A percentile compares a stretch with the other conserved stretches of the same genome.
phyloP scores from a whole-genome alignment of 2,329 filamentous ascomycete genomes.

The Ilyonectria robusta region DNA sequence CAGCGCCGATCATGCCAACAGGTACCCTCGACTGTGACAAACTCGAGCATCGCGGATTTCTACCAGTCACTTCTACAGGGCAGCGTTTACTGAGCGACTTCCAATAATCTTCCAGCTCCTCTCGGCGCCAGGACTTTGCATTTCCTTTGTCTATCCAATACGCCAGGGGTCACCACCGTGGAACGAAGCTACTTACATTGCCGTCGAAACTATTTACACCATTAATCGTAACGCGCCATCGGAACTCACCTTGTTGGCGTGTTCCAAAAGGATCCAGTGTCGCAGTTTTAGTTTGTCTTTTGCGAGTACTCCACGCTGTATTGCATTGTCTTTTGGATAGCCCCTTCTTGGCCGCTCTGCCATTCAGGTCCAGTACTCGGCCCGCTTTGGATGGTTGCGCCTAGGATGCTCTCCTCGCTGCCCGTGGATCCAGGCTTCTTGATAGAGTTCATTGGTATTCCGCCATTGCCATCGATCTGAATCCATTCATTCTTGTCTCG shows the following conservation, averaged over 20 bases:
- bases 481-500: constrained; percentile 43
- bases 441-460: constrained; percentile 36
- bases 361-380: constrained; percentile 19
- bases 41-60: neutral
- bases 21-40: constrained; percentile 2
- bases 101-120: neutral
- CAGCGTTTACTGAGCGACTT: neutral
- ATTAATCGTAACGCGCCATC: constrained; percentile 21
- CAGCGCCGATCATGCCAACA: constrained; percentile 10
- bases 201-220: constrained; percentile 19
- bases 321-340: constrained; percentile 39
- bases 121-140: neutral
- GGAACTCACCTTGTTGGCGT: neutral
- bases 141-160: constrained; percentile 18
- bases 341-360: constrained; percentile 24
- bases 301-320: constrained; percentile 38
- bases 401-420: constrained; percentile 45
- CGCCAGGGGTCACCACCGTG: neutral
- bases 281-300: constrained; percentile 14
- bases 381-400: constrained; percentile 25
- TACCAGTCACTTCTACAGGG: neutral
- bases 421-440: constrained; percentile 41
- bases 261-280: neutral
- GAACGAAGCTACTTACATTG: constrained; percentile 10
- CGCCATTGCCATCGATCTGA: constrained; percentile 41